Percentiles rank a stretch among this genome's conserved stretches.
Conservation (phyloP, 345 rosid species). For the Salix koriyanagi region DNA sequence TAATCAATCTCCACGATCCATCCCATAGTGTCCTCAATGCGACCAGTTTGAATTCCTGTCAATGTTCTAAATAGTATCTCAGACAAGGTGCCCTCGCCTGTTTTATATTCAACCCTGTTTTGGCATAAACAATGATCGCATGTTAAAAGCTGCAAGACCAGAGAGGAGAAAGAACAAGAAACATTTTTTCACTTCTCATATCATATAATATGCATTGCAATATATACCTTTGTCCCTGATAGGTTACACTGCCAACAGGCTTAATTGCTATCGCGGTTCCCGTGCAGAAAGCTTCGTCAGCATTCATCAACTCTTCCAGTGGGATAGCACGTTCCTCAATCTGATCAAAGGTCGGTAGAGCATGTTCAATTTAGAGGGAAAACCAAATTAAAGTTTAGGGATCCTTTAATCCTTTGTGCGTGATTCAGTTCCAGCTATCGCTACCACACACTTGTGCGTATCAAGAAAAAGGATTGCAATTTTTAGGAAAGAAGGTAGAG, state of each 20-base stretch:
- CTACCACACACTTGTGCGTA: too few species aligned
- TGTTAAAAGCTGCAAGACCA: not conserved
- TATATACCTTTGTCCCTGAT: conserved; percentile 20
- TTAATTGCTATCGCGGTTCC: conserved; percentile 42
- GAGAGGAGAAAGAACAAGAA: not conserved
- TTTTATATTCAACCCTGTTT: conserved; percentile 47
- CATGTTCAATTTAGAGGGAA: too few species aligned
- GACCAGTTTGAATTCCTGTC: conserved; percentile 50
- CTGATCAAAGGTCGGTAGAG: conserved; percentile 10
- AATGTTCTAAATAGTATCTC: conserved; percentile 28
- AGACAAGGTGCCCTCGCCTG: conserved; percentile 29
- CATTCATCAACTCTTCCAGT: conserved; percentile 32
- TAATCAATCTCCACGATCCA: conserved; percentile 44
- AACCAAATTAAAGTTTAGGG: too few species aligned
- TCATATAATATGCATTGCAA: not conserved
- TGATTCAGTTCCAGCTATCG: too few species aligned
- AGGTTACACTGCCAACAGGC: conserved; percentile 37
- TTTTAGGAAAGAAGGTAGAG: too few species aligned
- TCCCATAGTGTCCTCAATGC: conserved; percentile 46
- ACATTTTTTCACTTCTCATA: not conserved
- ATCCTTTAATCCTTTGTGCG: too few species aligned
- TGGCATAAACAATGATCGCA: not conserved
- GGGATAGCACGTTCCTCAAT: conserved; percentile 36
- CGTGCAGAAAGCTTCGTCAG: conserved; percentile 51
- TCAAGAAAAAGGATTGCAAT: too few species aligned